Percentiles rank a stretch among this genome's conserved stretches.
These are phyloP conservation scores for Wakefieldia striispora DNA, from an alignment of 768 basidiomycete species.

Conservation along the genomic window DNA sequence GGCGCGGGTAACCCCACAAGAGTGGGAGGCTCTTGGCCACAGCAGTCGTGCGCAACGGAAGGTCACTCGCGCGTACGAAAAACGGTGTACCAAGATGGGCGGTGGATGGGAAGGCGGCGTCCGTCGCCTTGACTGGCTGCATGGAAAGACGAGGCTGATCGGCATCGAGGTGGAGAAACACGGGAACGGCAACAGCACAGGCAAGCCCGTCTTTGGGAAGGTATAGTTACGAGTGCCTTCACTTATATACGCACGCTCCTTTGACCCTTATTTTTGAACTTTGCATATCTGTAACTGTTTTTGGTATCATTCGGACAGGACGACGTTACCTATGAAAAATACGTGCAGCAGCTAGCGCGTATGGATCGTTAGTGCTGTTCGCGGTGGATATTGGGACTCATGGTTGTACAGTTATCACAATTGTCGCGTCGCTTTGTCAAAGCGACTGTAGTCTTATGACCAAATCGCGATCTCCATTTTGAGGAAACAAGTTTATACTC, in stretches of 20 bases:
- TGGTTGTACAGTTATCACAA: too few species aligned
- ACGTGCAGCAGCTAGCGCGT: constrained; percentile 9
- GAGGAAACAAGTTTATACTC: too few species aligned
- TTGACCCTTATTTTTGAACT: not conserved
- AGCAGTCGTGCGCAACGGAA: constrained; percentile 57
- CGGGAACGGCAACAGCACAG: constrained; percentile 36
- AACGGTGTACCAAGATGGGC: constrained; percentile 58
- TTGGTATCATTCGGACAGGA: constrained; percentile 3
- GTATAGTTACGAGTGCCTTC: constrained; percentile 24
- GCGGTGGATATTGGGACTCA: constrained; percentile 18
- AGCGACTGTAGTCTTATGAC: too few species aligned
- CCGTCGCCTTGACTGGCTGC: constrained; percentile 63
- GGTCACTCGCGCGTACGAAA: constrained; percentile 60
- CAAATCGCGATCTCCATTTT: too few species aligned
- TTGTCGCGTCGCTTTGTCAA: too few species aligned
- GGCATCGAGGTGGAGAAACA: constrained; percentile 60
- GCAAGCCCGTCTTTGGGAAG: constrained; percentile 49
- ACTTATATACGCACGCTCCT: constrained; percentile 4
- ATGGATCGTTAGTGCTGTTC: constrained; percentile 7
- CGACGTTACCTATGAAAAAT: not conserved
- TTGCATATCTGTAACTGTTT: not conserved
- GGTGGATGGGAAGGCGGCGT: constrained; percentile 72
- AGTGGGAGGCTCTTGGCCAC: constrained; percentile 61
- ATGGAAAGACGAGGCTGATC: constrained; percentile 54
- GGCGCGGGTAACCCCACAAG: constrained; percentile 55